Conservation (phyloP, 2,329 filamentous ascomycete genomes). For the Sporothrix brunneoviolacea region DNA sequence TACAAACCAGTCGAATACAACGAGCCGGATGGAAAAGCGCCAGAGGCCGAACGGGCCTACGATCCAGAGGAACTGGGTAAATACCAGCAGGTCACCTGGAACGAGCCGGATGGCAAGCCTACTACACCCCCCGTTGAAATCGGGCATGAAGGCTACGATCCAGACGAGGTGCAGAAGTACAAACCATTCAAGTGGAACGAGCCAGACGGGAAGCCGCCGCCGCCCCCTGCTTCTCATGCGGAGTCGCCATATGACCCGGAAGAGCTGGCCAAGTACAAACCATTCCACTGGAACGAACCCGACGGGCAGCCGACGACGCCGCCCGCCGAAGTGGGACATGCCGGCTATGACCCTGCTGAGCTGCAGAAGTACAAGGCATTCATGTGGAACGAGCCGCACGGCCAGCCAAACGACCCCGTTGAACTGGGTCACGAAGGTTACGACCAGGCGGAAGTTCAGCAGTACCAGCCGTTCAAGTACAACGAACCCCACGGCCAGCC, state of each 20-base stretch:
- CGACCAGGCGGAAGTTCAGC: constrained; percentile 30
- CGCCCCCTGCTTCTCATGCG: background rate
- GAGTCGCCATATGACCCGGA: constrained; percentile 11
- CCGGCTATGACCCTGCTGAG: constrained; percentile 15
- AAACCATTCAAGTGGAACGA: constrained; percentile 21
- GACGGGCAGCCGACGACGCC: constrained; percentile 22
- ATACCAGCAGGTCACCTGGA: constrained; percentile 28
- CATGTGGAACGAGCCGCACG: constrained; percentile 18
- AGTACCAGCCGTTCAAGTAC: constrained; percentile 30
- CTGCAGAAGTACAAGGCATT: constrained; percentile 20
- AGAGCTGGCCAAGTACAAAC: constrained; percentile 22
- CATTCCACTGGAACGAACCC: constrained; percentile 30
- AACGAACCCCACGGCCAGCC: constrained; percentile 27
- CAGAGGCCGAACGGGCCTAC: background rate
- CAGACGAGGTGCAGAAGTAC: constrained; percentile 17
- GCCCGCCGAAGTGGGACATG: constrained; percentile 13
- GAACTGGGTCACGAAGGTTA: constrained; percentile 26
- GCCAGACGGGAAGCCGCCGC: constrained; percentile 18
- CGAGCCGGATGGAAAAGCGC: too few relatives aligned
- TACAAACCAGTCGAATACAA: too few relatives aligned
- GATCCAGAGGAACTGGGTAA: constrained; percentile 15
- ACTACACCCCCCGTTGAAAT: constrained; percentile 19
- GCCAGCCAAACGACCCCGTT: constrained; percentile 5
- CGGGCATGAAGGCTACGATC: constrained; percentile 20
- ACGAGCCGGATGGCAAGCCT: constrained; percentile 15